Evolutionary conservation across 1,284 basidiomycete genomes (phyloP), one percentile per base, ranked within the genome.

Genomic region (Melampsora americana): DNA sequence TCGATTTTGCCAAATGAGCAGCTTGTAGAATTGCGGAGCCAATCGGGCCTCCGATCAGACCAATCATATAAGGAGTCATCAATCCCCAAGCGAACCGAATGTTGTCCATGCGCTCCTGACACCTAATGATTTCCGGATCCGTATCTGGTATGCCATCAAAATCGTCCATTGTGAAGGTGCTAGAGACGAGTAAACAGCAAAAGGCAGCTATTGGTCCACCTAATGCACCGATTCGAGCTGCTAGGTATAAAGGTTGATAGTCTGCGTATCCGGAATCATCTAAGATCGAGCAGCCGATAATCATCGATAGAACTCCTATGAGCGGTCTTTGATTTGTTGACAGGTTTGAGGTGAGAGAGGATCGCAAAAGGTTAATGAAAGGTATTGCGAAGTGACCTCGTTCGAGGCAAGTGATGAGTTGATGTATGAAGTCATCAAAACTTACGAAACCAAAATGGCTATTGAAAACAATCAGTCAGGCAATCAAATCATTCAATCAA

Each of bases 251-350:
- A 14, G 70, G 70, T 20, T 50, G 42, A 39, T 66, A 72, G 50
- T 72, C 62, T 30, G 11, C 48, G 18, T 50, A 26, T 12, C 70
- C 62, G 1, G 69, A 16, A 44, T 66, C 28, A 48, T 62, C 60
- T 30, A 72, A 39, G 20, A 72, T 65, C 26, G 70, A 64, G 53
- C 70, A 72, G 14, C 70, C 70, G 23, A 72, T 72, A 30, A 66
- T 16, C 62, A 66, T 66, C 14, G 70, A 61, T 16, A 72, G 23
- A n/a, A 72, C 50, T 20, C 46, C 62, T 9, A 72, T 66, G 2
- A 66, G n/a, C 26, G 70, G 70, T 46, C 70, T 72, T 46, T n/a
- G 1, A 30, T 23, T 9, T 44, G 50, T 0, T 14, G 18, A 20
- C 11, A 5, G n/a, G 30, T 26, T 14, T 32, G 12, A 7, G 50